These are phyloP conservation scores for Tarenaya hassleriana DNA, from an alignment of 345 rosid species.

Conservation along the genomic window DNA sequence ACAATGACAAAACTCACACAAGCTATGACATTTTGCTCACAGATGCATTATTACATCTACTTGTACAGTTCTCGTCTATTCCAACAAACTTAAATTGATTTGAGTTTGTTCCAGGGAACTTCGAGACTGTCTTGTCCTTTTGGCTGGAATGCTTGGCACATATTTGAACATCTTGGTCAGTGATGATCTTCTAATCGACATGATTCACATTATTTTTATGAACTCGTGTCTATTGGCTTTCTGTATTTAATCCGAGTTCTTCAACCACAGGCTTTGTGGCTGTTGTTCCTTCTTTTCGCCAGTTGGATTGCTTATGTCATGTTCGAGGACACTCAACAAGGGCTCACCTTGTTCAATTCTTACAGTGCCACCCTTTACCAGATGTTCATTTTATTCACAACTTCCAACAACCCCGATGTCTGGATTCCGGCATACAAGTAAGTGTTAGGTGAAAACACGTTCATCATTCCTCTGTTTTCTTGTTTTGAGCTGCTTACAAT, in stretches of 20 bases:
- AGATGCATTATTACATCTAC: conserved; percentile 9
- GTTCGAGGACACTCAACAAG: conserved; percentile 94
- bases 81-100: conserved; percentile 6
- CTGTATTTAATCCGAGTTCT: conserved; percentile 16
- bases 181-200: conserved; percentile 28
- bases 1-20: background rate
- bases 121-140: conserved; percentile 48
- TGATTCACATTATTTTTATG: conserved; percentile 1
- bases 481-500: conserved; percentile 16
- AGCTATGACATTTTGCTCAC: background rate
- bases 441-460: conserved; percentile 35
- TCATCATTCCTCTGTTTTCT: conserved; percentile 4
- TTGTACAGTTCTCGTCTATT: background rate
- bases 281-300: conserved; percentile 76
- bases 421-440: conserved; percentile 98
- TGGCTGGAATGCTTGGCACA: conserved; percentile 89
- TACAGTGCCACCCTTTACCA: conserved; percentile 74
- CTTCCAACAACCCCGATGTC: conserved; percentile 98
- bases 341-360: conserved; percentile 60
- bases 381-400: conserved; percentile 88
- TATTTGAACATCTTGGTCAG: conserved; percentile 82
- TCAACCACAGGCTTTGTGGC: conserved; percentile 67
- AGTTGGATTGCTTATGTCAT: conserved; percentile 96
- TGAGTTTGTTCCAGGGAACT: conserved; percentile 48
- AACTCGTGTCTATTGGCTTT: conserved; percentile 12